Evolutionary conservation across 305 asterid genomes (phyloP), one percentile per base, ranked within the genome.

Genomic region (Fraxinus ornus): DNA sequence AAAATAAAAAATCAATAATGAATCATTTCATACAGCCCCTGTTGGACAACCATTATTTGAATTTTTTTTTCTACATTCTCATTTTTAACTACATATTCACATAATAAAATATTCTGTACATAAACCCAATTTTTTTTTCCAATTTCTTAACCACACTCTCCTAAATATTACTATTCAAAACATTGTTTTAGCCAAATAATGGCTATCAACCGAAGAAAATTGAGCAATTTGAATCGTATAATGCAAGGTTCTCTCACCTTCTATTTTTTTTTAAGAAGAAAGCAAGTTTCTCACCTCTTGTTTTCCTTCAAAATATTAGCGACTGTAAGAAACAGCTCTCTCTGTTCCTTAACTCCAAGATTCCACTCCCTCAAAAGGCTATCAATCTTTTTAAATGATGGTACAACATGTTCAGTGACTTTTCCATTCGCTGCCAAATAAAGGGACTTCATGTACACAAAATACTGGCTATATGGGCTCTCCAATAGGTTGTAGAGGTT

Each of bases 401-500:
- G 94, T 26, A 91, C 39, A 70, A 94, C 89, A 81, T 90, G 92
- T 79, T 95, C 99, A 9, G 94, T 89, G 60, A 89, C 95, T 86
- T 94, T 94, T 75, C 94, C 98, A 78, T 71, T 84, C 72, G 83
- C 70, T 83, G 97, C 98, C 89, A 96, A 87, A 85, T 87, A 90
- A 78, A 96, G 97, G 80, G 97, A 93, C 91, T 91, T 92, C 97
- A 92, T 88, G 88, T 93, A 96, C 86, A 96, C 98, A 66, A 83
- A 84, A 89, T 93, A 94, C 78, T 92, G 94, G 92, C 99, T 93
- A 82, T 91, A 92, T 24, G 99, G 92, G 88, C 90, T 90, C 90
- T 94, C 98, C 94, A 96, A 76, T 32, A 94, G 89, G 86, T 96
- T 96, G 91, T 92, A 96, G 84, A 96, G 98, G 87, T 90, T 93